phyloP scores from a whole-genome alignment of 345 rosid species.

The Tarenaya hassleriana region DNA sequence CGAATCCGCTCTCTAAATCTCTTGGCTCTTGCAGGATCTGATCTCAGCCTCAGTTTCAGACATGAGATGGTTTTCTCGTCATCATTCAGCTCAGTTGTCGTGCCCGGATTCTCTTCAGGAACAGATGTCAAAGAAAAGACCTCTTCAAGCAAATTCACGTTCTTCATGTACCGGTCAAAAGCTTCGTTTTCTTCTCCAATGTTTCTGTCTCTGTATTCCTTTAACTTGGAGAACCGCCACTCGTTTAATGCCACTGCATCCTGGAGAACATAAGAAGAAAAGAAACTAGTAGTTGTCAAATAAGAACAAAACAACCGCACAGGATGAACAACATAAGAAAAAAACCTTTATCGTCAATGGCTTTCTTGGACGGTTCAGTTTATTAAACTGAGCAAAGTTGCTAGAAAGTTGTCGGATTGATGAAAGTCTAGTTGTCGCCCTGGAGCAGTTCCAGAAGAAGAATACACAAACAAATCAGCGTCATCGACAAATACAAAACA shows the following conservation, averaged over 20 bases:
- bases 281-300: conserved; percentile 1
- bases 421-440: conserved; percentile 45
- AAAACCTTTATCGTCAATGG: conserved; percentile 78
- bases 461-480: conserved; percentile 4
- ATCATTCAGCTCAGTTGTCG: conserved; percentile 28
- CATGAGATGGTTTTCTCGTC: conserved; percentile 26
- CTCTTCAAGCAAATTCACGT: conserved; percentile 70
- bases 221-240: conserved; percentile 88
- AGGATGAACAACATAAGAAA: not conserved
- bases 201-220: conserved; percentile 63
- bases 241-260: conserved; percentile 80
- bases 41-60: conserved; percentile 47
- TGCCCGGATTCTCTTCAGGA: conserved; percentile 30
- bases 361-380: conserved; percentile 73
- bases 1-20: conserved; percentile 46
- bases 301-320: conserved; percentile 4
- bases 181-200: conserved; percentile 77
- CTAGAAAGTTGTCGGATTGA: conserved; percentile 78
- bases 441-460: conserved; percentile 29
- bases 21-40: conserved; percentile 42
- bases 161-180: conserved; percentile 74
- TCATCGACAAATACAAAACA: conserved; percentile 18
- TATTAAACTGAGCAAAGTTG: conserved; percentile 81
- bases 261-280: conserved; percentile 35
- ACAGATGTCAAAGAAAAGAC: conserved; percentile 48